These are phyloP conservation scores for Stereocaulon alpinum DNA, from an alignment of 495 filamentous ascomycete genomes.

Conservation along the genomic window DNA sequence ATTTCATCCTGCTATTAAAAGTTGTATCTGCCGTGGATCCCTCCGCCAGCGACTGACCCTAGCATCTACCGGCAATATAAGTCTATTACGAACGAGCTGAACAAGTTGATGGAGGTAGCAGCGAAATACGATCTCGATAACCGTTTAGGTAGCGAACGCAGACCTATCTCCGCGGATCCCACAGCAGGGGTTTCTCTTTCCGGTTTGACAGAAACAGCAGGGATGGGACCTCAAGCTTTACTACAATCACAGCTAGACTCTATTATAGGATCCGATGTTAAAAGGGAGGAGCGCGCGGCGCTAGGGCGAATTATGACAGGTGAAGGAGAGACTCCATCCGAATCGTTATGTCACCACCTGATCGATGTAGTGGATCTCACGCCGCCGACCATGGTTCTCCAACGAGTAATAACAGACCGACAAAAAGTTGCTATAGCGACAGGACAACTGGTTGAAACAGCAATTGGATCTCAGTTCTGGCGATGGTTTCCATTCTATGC, in stretches of 20 bases:
- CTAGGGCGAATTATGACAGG: no score
- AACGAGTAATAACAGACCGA: background rate
- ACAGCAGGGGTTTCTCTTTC: background rate
- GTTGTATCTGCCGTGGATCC: background rate
- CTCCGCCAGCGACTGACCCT: background rate
- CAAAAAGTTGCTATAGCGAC: background rate
- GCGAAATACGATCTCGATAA: background rate
- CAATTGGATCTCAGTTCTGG: background rate
- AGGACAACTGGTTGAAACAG: background rate
- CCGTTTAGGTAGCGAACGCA: background rate
- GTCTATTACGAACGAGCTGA: background rate
- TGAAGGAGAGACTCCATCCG: no score
- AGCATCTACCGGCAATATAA: background rate
- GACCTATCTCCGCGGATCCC: background rate
- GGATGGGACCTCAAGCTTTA: background rate
- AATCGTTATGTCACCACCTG: no score
- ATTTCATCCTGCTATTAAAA: background rate
- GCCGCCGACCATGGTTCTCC: background rate
- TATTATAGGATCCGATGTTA: background rate
- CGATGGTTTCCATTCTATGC: background rate
- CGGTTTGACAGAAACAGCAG: background rate
- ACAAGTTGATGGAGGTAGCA: background rate
- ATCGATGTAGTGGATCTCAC: no score
- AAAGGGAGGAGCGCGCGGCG: no score
- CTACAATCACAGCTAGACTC: background rate